Base-by-base conservation (phyloP, 2,329 filamentous ascomycete species). In the Stenocarpella maydis region DNA sequence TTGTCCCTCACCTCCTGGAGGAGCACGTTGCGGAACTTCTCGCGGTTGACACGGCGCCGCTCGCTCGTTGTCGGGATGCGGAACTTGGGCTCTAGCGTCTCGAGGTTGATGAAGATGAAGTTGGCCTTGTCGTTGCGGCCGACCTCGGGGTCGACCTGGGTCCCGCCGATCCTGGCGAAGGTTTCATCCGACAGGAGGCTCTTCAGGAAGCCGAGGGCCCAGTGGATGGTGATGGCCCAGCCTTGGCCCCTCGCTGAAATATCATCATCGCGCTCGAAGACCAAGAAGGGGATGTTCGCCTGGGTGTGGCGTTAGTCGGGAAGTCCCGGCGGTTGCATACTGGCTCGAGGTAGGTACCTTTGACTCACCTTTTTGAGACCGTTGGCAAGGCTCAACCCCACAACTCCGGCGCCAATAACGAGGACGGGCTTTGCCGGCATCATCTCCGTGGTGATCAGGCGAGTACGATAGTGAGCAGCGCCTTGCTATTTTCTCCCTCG, bases 211-310 rank as follows among this genome's bases (percentile, higher is more conserved):
- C 53, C 65, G 1, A 88, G 78, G 24, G 81, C 84, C 87, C 87
- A 90, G 74, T 90, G 86, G 41, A 90, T 76, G 1, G 87, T 89
- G 63, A 90, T 80, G 50, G 85, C 87, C 88, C 87, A 90, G 58
- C 88, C 87, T 49, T 84, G 83, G 3, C 71, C 58, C 14, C 58
- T 61, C 2, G 41, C 47, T 14, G 41, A 31, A 26, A 61, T 61
- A 6, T 37, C 15, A 1, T 43, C 58, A 47, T 61, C 58, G 5
- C 58, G 58, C 26, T 61, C 58, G 58, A 47, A 61, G 7, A 61
- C 26, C 41, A 17, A 7, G 14, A 61, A 61, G 14, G 58, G 58
- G 6, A 61, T 47, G 3, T 61, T 61, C 2, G 28, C 43, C 58
- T 61, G 28, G 9, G 12, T 2, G 12, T 34, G 12, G 19, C 19